Evolutionary conservation across 805 yeast genomes (phyloP), one percentile per base, ranked within the genome.

Genomic region (Monosporozyma aquatica): DNA sequence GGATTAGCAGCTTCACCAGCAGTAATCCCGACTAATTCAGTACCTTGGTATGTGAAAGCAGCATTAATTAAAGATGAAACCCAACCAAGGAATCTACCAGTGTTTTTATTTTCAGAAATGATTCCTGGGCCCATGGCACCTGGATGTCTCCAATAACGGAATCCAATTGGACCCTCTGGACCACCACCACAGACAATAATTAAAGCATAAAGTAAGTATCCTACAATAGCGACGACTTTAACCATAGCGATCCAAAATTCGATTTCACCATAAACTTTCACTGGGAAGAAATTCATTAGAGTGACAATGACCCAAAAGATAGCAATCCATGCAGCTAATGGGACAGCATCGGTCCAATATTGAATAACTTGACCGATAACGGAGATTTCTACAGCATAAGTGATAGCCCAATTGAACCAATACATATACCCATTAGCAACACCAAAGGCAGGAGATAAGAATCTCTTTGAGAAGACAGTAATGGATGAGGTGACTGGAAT

Each of bases 401-500:
- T 79, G 49, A 77, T 74, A 42, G 83, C 80, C 84, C 84, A 80
- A 37, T 77, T 72, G 55, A 79, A 78, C 82, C 84, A 79, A 61
- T 80, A 80, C 65, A 72, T 69, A 70, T 80, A 78, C 44, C 82
- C 82, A 52, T 76, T 75, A 18, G 85, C 75, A 37, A 79, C 80
- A 44, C 86, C 87, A 37, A 77, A 61, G 6, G 85, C 74, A 11
- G 77, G 78, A 6, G 82, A 76, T 38, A 78, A 57, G 66, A 78
- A 80, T 50, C 79, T 65, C n/a, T 78, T 66, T 24, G 76, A 71
- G 57, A 79, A 80, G 42, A 76, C 79, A 23, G 80, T 73, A 56
- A 80, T 77, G 1, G 84, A 77, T 2, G 74, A 65, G 9, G 78
- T 63, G 40, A 76, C 71, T 2, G 86, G 86, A n/a, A 80, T 75